These are phyloP conservation scores for Thermoascus crustaceus DNA, from an alignment of 2,329 filamentous ascomycete species.

Conservation along the genomic window DNA sequence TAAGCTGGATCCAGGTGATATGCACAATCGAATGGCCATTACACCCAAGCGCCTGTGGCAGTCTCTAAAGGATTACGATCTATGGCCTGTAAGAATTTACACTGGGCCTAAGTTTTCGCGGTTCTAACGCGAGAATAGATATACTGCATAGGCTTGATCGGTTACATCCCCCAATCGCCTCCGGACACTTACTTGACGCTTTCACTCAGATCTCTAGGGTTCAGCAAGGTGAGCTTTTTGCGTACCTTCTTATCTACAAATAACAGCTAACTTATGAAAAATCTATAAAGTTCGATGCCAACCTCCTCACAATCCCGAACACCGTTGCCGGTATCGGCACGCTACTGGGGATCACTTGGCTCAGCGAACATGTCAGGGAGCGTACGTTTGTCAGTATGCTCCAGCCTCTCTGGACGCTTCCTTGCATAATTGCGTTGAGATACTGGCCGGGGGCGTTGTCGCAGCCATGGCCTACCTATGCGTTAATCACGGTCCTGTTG, in stretches of 20 bases:
- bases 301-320: conserved; percentile 53
- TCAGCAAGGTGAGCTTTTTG: conserved; percentile 36
- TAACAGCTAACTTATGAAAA: neutral
- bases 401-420: conserved; percentile 53
- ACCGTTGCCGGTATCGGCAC: conserved; percentile 28
- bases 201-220: conserved; percentile 49
- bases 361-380: conserved; percentile 41
- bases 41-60: conserved; percentile 44
- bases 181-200: conserved; percentile 50
- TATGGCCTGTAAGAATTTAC: conserved; percentile 40
- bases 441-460: conserved; percentile 37
- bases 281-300: conserved; percentile 51
- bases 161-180: conserved; percentile 48
- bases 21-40: conserved; percentile 54
- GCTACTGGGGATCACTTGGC: conserved; percentile 37
- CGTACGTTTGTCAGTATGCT: conserved; percentile 41
- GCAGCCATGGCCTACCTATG: conserved; percentile 46
- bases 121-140: conserved; percentile 18
- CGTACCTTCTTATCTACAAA: neutral
- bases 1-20: conserved; percentile 28
- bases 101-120: neutral
- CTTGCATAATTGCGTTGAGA: conserved; percentile 47
- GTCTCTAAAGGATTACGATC: conserved; percentile 50
- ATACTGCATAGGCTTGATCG: conserved; percentile 46
- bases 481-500: conserved; percentile 41